Base-by-base conservation (phyloP, 305 asterid species). In the Fraxinus xanthoxyloides region DNA sequence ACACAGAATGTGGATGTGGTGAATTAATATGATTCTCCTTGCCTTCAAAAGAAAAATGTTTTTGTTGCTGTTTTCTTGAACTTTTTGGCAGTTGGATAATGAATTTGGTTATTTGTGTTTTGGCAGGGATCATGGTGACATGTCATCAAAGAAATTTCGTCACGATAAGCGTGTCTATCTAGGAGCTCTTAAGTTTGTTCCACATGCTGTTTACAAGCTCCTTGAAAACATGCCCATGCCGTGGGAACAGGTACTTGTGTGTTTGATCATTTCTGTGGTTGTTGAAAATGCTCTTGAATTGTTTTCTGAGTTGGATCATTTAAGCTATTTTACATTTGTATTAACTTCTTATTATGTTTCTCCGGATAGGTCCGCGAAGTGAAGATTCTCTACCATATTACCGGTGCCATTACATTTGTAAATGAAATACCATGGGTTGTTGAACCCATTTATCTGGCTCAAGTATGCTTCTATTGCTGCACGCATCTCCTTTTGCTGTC, bases 141-240 rank as follows among this genome's bases (percentile, higher is more conserved):
- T 97, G 99, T 87, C 99, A 5, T 97, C 98, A 0, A 97, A 97
- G 88, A 97, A 97, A 80, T 97, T 87, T 85, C 92, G 99, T 26
- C 99, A 97, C 51, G 99, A 97, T 86, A 97, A 97, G 86, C 96
- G 99, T 75, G 99, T 97, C 28, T 97, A 97, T 84, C 86, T 97
- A 80, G 99, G 98, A 80, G 99, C 99, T 72, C 96, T 97, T 76
- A 97, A 97, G 80, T 97, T 91, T 92, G 94, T 97, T 26, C 99
- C 99, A 0, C 99, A 97, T 89, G 99, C 98, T 67, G 99, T 97
- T 5, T 97, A 93, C 90, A 97, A 97, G 83, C 98, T 97, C 75
- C 96, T 97, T 65, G 99, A 97, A 80, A 97, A 97, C 84, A 97
- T 97, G 99, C 99, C 99, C 56, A 94, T 97, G 99, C 99, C 99